Base-by-base conservation (phyloP, 441 rosid genomes). In the Pelargonium fulgidum region DNA sequence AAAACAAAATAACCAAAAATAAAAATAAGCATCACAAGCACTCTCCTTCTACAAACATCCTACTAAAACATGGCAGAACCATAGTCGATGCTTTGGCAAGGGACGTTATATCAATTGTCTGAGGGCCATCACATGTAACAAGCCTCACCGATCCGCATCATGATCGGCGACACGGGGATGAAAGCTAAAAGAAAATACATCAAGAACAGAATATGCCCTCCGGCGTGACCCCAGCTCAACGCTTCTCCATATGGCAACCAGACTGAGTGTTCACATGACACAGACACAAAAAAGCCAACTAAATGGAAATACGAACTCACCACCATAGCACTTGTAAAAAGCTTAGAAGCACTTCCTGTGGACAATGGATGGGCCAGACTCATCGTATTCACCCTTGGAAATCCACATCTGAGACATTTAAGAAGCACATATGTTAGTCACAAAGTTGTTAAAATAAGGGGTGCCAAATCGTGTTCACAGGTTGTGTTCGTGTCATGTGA, bases 271-370 rank as follows among this genome's bases (percentile, higher is more conserved):
- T 75, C 75, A 69, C 80, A 78, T 75, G 78, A 85, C 83, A 73
- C 85, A n/a, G 80, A 79, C 83, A 79, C 75, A 68, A 78, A 79
- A 79, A 74, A 76, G 68, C 80, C 83, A 79, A 79, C 71, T 73
- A 76, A 68, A 74, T 73, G 64, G 64, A 83, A 70, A 70, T 3
- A 71, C 47, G 26, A 74, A 84, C 85, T 82, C 80, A 80, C 82
- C 86, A 69, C 44, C 76, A 66, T 72, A 72, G 73, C 72, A 72
- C 54, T 66, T 69, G 42, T 12, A 47, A 50, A 72, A 29, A 29
- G 33, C 73, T 82, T 81, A 86, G 84, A 86, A 86, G 83, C 89
- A 86, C 82, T 86, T 86, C 87, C 89, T 84, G 85, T 86, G 90
- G 79, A 86, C 90, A 33, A 86, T 86, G 7, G 90, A 82, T 66